Evolutionary conservation across 768 basidiomycete species (phyloP), one percentile per base, ranked within the genome.

Genomic region (Lanmaoa rubissima): DNA sequence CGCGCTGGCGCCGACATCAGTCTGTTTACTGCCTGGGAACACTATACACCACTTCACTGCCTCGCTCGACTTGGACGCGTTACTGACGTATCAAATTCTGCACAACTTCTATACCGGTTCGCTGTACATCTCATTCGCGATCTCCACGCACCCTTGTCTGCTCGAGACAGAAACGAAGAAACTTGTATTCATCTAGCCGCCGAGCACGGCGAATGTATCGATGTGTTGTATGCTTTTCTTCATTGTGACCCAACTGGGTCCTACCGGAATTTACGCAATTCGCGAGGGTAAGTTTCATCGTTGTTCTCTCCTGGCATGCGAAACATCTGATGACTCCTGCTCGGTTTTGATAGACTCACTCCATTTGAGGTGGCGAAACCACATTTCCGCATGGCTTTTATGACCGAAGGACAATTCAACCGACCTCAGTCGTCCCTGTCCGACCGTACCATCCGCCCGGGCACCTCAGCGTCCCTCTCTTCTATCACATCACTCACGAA

Each of bases 161-260:
- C 89, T 19, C 73, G 77, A 45, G 87, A 91, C 69, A 80, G 74
- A 59, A 71, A 85, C 51, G 82, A 83, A 61, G 88, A 92, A 65
- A 91, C 90, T 4, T 90, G 88, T 75, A 77, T 92, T 48, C 90
- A 92, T 74, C 75, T 90, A 57, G 89, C 88, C 46, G 90, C 90
- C 13, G 88, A 90, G 64, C 82, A 83, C 61, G 90, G 89, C 45
- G 74, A 79, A 53, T 88, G 80, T 69, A 72, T 84, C 19, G 84
- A 86, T 51, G 70, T 90, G 19, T 71, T 91, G 41, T 75, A 77
- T 51, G 79, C 86, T 41, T 75, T 92, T 55, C 76, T 92, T 45
- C 81, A 86, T 44, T 86, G 82, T 60, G 90, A 92, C 65, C 72
- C 74, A 0, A 79, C 76, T 14, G 80, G 83, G 43, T 66, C 74